Percentiles rank a stretch among this genome's conserved stretches.
These are phyloP conservation scores for Porpolomopsis calyptriformis DNA, from an alignment of 768 basidiomycete species.

Conservation along the genomic window DNA sequence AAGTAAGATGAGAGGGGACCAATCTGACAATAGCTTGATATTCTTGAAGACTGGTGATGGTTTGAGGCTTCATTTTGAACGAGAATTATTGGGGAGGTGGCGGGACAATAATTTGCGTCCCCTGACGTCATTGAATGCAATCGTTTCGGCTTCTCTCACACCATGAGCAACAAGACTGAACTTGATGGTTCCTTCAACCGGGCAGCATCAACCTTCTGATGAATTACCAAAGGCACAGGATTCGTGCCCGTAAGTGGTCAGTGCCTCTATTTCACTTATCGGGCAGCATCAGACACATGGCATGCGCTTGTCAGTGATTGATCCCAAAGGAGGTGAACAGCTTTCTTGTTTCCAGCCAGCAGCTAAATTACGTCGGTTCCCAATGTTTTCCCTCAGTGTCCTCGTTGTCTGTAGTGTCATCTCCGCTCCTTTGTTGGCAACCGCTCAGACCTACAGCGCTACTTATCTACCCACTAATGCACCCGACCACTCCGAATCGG, in stretches of 20 bases:
- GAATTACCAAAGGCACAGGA: conserved; percentile 45
- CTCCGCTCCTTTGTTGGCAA: neutral
- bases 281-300: neutral
- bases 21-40: too few species aligned
- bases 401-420: neutral
- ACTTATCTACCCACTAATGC: conserved; percentile 40
- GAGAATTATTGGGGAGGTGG: too few species aligned
- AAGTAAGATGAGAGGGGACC: too few species aligned
- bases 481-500: conserved; percentile 39
- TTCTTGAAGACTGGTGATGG: too few species aligned
- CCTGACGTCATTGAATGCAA: neutral
- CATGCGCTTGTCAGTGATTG: too few species aligned
- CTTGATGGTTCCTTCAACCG: conserved; percentile 47
- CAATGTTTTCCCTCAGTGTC: neutral
- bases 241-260: conserved; percentile 71
- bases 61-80: too few species aligned
- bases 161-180: conserved; percentile 31
- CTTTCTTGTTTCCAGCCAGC: too few species aligned
- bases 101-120: too few species aligned
- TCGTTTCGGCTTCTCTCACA: neutral
- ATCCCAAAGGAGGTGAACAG: too few species aligned
- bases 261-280: conserved; percentile 12
- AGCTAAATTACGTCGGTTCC: neutral
- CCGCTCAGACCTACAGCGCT: conserved; percentile 28
- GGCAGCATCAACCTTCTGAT: conserved; percentile 41